A percentile compares a stretch with the other conserved stretches of the same genome.
Evolutionary conservation across 2,329 filamentous ascomycete species (phyloP).

Genomic region (Cladobotryum protrusum): DNA sequence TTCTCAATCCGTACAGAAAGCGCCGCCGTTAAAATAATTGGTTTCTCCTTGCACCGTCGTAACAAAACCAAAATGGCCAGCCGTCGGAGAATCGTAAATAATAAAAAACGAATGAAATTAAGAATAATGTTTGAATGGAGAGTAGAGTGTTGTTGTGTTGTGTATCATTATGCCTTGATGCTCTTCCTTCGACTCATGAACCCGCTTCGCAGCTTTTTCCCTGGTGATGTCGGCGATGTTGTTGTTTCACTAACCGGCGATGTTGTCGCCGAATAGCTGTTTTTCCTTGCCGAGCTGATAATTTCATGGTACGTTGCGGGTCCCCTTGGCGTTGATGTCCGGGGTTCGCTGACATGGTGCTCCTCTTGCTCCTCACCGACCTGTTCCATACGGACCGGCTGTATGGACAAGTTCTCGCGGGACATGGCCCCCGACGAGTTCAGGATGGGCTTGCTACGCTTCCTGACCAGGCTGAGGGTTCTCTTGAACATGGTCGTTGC

Average conservation of each 20-base stretch:
- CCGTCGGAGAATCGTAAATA: not conserved
- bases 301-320: constrained; percentile 45
- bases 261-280: constrained; percentile 18
- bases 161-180: constrained; percentile 26
- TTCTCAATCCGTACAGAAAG: not conserved
- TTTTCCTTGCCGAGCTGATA: constrained; percentile 38
- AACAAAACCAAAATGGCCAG: constrained; percentile 5
- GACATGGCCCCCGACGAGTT: constrained; percentile 30
- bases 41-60: constrained; percentile 6
- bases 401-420: constrained; percentile 26
- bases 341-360: constrained; percentile 20
- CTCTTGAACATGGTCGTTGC: constrained; percentile 46
- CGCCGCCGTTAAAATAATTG: not conserved
- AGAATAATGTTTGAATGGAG: not conserved
- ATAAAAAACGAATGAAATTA: not conserved
- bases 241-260: constrained; percentile 17
- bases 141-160: not conserved
- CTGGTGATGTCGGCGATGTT: constrained; percentile 21
- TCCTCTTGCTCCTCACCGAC: constrained; percentile 28
- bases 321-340: constrained; percentile 11
- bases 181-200: constrained; percentile 35
- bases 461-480: constrained; percentile 48
- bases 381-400: constrained; percentile 26
- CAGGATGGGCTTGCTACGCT: constrained; percentile 48
- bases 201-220: constrained; percentile 29